Evolutionary conservation across 1,139 yeast genomes (phyloP).

Genomic region (Sugiyamaella castrensis): DNA sequence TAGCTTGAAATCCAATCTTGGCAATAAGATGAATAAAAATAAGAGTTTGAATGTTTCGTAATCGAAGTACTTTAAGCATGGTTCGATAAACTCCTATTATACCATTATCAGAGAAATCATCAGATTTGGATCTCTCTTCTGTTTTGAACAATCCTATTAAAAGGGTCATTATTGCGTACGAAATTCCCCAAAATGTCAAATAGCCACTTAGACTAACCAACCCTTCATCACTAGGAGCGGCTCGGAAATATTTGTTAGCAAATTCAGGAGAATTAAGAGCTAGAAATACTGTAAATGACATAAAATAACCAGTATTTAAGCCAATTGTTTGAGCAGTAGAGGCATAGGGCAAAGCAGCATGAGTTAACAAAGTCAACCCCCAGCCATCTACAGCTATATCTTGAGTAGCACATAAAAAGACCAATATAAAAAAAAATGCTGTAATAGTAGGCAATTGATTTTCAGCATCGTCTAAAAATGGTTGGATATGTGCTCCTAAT

Average conservation of each 20-base stretch:
- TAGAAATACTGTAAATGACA: conserved; percentile 84
- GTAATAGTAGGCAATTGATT: conserved; percentile 56
- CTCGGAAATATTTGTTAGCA: conserved; percentile 77
- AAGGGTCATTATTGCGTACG: conserved; percentile 66
- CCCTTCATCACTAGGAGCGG: conserved; percentile 59
- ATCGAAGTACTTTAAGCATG: conserved; percentile 72
- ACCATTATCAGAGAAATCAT: conserved; percentile 37
- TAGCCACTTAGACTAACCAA: conserved; percentile 71
- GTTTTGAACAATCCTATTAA: conserved; percentile 48
- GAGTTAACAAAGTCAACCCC: conserved; percentile 86
- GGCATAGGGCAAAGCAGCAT: conserved; percentile 82
- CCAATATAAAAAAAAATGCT: conserved; percentile 64
- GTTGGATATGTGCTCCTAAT: conserved; percentile 60
- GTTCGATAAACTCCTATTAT: conserved; percentile 57
- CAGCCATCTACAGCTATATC: conserved; percentile 99
- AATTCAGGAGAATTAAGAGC: conserved; percentile 92
- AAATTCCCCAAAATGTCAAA: conserved; percentile 71
- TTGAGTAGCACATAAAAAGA: conserved; percentile 92
- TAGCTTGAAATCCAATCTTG: conserved; percentile 91
- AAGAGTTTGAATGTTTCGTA: conserved; percentile 74
- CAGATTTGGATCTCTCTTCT: conserved; percentile 43
- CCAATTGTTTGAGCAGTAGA: conserved; percentile 98
- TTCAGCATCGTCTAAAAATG: conserved; percentile 51
- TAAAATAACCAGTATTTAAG: conserved; percentile 85
- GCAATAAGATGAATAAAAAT: conserved; percentile 73